Percentiles rank a stretch among this genome's conserved stretches.
Conservation (phyloP, 108 stramenopile genomes). For the Mayamaea pseudoterrestris region DNA sequence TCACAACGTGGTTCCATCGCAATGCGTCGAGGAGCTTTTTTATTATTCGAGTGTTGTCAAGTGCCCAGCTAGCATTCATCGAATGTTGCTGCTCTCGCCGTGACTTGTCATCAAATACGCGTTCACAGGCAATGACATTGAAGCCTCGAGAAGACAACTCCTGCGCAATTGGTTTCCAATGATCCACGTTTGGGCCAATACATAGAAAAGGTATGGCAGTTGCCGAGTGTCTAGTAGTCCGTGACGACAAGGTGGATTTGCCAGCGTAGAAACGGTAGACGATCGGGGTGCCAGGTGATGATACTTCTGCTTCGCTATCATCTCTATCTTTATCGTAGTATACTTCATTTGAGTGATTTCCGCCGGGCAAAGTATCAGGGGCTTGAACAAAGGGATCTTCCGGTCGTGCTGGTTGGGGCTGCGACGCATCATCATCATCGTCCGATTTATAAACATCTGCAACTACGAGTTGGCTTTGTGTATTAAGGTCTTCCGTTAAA, state of each 20-base stretch:
- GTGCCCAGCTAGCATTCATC: not conserved
- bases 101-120: not conserved
- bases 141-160: conserved; percentile 36
- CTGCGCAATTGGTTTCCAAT: conserved; percentile 37
- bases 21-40: conserved; percentile 19
- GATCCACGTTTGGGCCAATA: conserved; percentile 45
- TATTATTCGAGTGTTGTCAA: conserved; percentile 10
- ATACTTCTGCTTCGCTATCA: too few species aligned
- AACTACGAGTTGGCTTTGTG: too few species aligned
- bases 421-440: too few species aligned
- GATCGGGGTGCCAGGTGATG: too few species aligned
- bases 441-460: too few species aligned
- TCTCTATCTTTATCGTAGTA: too few species aligned
- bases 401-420: too few species aligned
- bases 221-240: conserved; percentile 8
- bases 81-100: not conserved
- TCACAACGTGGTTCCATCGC: conserved; percentile 32
- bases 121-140: conserved; percentile 50
- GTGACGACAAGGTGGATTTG: not conserved
- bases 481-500: too few species aligned
- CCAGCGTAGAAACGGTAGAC: conserved; percentile 8
- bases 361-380: too few species aligned
- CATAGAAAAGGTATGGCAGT: conserved; percentile 33
- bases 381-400: too few species aligned
- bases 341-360: too few species aligned